Evolutionary conservation across 305 asterid genomes (phyloP).

Genomic region (Caryopteris hybrid): DNA sequence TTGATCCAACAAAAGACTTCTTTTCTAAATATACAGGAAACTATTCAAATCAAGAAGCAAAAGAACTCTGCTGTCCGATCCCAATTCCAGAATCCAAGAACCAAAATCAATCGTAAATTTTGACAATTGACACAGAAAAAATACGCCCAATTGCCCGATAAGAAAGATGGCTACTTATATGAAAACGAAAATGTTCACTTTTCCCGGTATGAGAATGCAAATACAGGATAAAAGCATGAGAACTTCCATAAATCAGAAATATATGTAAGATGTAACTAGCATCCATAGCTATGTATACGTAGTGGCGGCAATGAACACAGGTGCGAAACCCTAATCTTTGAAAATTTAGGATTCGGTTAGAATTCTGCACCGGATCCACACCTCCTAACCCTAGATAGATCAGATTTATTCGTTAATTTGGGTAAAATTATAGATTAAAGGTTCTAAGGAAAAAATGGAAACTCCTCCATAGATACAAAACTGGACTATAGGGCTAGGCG

Average conservation of each 20-base stretch:
- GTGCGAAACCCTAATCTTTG: constrained; percentile 59
- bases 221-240: constrained; percentile 14
- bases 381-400: constrained; percentile 57
- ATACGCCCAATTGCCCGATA: constrained; percentile 34
- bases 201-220: neutral
- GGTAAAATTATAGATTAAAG: constrained; percentile 15
- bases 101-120: constrained; percentile 19
- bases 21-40: constrained; percentile 13
- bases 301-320: constrained; percentile 51
- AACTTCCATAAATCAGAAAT: constrained; percentile 26
- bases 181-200: neutral
- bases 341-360: constrained; percentile 21
- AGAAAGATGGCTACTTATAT: neutral
- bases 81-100: constrained; percentile 22
- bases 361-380: constrained; percentile 45
- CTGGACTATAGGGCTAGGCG: constrained; percentile 71
- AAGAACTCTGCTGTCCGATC: constrained; percentile 25
- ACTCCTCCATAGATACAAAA: constrained; percentile 36
- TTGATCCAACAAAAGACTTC: constrained; percentile 7
- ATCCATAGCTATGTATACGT: constrained; percentile 21
- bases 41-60: constrained; percentile 25
- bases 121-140: constrained; percentile 36
- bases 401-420: constrained; percentile 23
- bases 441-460: constrained; percentile 18
- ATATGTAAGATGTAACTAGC: constrained; percentile 3